Percentiles rank a stretch among this genome's conserved stretches.
Evolutionary conservation across 2,329 filamentous ascomycete species (phyloP).

Genomic region (Pseudodiploospora longispora): DNA sequence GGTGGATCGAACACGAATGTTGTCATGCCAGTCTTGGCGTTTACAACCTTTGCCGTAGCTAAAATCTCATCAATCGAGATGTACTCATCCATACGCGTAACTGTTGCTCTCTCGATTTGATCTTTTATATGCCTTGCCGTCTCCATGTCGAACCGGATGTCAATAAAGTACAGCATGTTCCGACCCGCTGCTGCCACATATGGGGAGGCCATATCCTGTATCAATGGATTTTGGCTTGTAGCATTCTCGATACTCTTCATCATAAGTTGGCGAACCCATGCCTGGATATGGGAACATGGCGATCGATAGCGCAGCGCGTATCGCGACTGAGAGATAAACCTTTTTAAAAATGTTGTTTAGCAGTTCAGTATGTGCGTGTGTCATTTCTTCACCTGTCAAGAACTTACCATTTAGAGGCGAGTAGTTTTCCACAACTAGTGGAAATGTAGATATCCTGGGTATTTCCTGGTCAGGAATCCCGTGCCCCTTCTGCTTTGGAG

Average conservation of each 20-base stretch:
- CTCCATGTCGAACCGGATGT: constrained; percentile 6
- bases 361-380: too few species aligned
- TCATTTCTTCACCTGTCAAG: too few species aligned
- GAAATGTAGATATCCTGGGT: too few species aligned
- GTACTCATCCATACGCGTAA: not conserved
- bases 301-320: too few species aligned
- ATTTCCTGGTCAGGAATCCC: too few species aligned
- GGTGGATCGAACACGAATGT: constrained; percentile 9
- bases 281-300: not conserved
- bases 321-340: too few species aligned
- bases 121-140: constrained; percentile 9
- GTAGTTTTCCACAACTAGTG: too few species aligned
- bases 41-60: not conserved
- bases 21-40: constrained; percentile 1
- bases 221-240: constrained; percentile 8
- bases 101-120: constrained; percentile 9
- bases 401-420: too few species aligned
- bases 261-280: constrained; percentile 3
- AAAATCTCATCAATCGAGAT: constrained; percentile 3
- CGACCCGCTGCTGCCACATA: constrained; percentile 10
- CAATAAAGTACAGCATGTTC: constrained; percentile 10
- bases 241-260: constrained; percentile 4
- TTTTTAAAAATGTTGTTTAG: too few species aligned
- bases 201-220: constrained; percentile 5
- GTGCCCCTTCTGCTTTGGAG: too few species aligned